Conservation (phyloP, 2,329 filamentous ascomycete species). For the Alternaria arbusti region DNA sequence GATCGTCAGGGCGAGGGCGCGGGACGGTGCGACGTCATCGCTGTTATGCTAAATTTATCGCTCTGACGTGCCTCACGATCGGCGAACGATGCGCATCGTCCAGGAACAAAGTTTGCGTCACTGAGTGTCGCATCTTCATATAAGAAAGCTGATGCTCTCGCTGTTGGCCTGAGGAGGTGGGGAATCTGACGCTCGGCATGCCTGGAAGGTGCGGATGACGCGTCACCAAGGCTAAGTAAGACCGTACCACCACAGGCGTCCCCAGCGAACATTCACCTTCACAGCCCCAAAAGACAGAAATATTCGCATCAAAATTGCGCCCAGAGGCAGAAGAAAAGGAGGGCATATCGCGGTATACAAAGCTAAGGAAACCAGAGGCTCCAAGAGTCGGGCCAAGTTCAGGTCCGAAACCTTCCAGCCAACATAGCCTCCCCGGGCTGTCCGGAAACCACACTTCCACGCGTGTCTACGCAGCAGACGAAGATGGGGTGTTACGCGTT, state of each 20-base stretch:
- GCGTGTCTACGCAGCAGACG: not conserved
- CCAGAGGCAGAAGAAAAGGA: not conserved
- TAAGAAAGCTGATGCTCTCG: not conserved
- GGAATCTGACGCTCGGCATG: slow-evolving; percentile 3
- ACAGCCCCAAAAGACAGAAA: not conserved
- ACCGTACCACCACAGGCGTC: not conserved
- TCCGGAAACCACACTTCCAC: not conserved
- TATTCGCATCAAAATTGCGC: not conserved
- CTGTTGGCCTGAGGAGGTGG: not conserved
- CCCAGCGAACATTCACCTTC: not conserved
- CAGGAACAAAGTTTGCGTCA: slow-evolving; percentile 2
- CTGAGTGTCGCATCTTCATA: slow-evolving; percentile 8
- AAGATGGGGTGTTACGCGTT: slow-evolving; percentile 11
- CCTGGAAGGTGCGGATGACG: slow-evolving; percentile 8
- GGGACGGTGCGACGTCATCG: not conserved
- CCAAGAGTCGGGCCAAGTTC: not conserved
- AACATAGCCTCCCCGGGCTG: slow-evolving; percentile 3
- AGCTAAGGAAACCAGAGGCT: not conserved
- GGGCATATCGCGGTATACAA: not conserved
- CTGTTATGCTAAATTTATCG: not conserved
- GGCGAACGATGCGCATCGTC: slow-evolving; percentile 6
- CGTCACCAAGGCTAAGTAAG: slow-evolving; percentile 9
- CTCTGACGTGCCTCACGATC: not conserved
- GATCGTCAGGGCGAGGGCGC: not conserved
- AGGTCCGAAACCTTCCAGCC: not conserved